These are phyloP conservation scores for Blastobotrys capitulatus DNA, from an alignment of 1,139 yeast species.

Conservation along the genomic window DNA sequence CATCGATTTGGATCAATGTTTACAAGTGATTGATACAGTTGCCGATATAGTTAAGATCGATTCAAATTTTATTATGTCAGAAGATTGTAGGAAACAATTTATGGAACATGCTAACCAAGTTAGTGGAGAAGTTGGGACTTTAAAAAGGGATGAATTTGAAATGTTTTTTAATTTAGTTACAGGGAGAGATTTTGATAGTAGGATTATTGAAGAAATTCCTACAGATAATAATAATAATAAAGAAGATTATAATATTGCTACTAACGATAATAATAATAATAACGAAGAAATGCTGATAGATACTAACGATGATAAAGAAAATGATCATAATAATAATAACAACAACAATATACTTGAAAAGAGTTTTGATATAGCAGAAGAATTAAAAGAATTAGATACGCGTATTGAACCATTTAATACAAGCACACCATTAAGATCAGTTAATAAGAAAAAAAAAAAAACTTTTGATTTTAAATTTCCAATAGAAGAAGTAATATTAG, in stretches of 20 bases:
- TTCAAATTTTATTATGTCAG: slow-evolving; percentile 3
- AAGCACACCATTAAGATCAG: neutral
- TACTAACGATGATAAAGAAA: neutral
- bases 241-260: neutral
- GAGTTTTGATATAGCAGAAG: slow-evolving; percentile 3
- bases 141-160: slow-evolving; percentile 10
- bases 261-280: neutral
- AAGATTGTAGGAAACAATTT: slow-evolving; percentile 1
- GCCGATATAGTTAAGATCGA: slow-evolving; percentile 8
- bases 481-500: no score
- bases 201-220: neutral
- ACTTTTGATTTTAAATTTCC: neutral
- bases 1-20: slow-evolving; percentile 8
- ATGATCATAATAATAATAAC: no score
- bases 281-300: neutral
- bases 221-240: neutral
- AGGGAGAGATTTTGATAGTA: slow-evolving; percentile 9
- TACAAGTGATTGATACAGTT: slow-evolving; percentile 7
- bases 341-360: no score
- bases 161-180: slow-evolving; percentile 8
- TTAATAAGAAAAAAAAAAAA: neutral
- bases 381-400: neutral
- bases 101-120: neutral
- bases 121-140: slow-evolving; percentile 1
- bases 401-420: neutral